phyloP scores from a whole-genome alignment of 306 rosid genomes.

The Prosopis cineraria region DNA sequence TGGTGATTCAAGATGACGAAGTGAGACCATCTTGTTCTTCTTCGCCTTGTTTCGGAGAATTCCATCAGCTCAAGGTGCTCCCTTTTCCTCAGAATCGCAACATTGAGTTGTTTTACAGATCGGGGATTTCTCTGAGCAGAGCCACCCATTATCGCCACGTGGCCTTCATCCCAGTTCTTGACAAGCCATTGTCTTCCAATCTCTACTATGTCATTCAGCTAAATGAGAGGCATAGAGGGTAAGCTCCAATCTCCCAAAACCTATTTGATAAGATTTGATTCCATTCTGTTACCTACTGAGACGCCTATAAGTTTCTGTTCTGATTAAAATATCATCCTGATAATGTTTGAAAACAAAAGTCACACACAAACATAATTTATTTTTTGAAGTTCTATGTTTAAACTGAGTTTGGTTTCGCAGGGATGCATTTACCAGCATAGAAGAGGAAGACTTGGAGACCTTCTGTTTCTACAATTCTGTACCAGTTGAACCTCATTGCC shows the following conservation, averaged over 20 bases:
- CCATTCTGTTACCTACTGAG: too few relatives aligned
- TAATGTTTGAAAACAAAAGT: too few relatives aligned
- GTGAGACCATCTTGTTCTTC: slow-evolving; percentile 32
- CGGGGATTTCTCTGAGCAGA: slow-evolving; percentile 51
- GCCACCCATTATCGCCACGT: slow-evolving; percentile 45
- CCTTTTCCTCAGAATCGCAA: slow-evolving; percentile 75
- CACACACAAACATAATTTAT: too few relatives aligned
- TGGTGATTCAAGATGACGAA: slow-evolving; percentile 67
- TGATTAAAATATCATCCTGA: too few relatives aligned
- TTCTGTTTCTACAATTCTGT: slow-evolving; percentile 47
- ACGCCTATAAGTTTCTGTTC: too few relatives aligned
- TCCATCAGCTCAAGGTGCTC: slow-evolving; percentile 40
- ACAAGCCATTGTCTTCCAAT: slow-evolving; percentile 63
- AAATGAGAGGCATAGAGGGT: slow-evolving; percentile 69
- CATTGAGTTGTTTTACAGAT: slow-evolving; percentile 55
- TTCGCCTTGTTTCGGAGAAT: slow-evolving; percentile 45
- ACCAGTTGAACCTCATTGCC: slow-evolving; percentile 30
- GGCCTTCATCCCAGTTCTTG: slow-evolving; percentile 71
- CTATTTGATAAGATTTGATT: too few relatives aligned
- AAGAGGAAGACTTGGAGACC: slow-evolving; percentile 46
- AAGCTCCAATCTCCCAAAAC: too few relatives aligned
- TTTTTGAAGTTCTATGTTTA: not conserved
- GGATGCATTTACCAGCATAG: slow-evolving; percentile 49
- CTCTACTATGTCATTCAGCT: slow-evolving; percentile 63
- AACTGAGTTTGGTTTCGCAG: slow-evolving; percentile 39